Evolutionary conservation across 2,329 filamentous ascomycete species (phyloP), one percentile per base, ranked within the genome.

Genomic region (Cladosporium oxysporum): DNA sequence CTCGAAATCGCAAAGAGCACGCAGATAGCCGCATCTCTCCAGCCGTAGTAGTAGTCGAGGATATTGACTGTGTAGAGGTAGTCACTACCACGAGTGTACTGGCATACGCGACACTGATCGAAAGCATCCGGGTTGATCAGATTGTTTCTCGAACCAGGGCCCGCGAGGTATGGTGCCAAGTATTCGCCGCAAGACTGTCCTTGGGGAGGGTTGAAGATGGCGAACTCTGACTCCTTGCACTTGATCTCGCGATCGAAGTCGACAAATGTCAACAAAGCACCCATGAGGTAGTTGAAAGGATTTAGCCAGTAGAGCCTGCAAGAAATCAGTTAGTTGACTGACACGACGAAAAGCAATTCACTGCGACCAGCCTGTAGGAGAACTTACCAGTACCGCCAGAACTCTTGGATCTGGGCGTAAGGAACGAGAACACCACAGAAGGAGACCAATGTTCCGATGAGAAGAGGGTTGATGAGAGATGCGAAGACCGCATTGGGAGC

Each of bases 11-110:
- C 83, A 69, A 89, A 88, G 5, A 86, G 77, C 1, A 83, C 84
- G 2, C 84, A 82, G 58, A 90, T 87, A 0, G 73, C 89, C 0
- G 86, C 85, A 75, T 91, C 82, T 58, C 89, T 82, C 89, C 89
- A 91, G 0, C 87, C 88, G 69, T 87, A 87, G 67, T 82, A 85
- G 69, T 90, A 86, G 4, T 86, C 81, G 1, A 80, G 79, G 8
- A 91, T 71, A 72, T 90, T 89, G 14, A 91, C 68, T 0, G 81
- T 85, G 2, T 76, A 71, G 2, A 91, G 74, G 69, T 89, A 91
- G 66, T 90, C 88, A 6, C 82, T 80, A 0, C 87, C 88, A 21
- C 72, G 76, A 1, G 75, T 76, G 73, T 86, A 91, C 68, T 86
- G 80, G 71, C 89, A 91, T 0, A 91, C 88, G 49, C 76, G 76